These are phyloP conservation scores for Yarrowia porcina DNA, from an alignment of 805 yeast genomes.

Conservation along the genomic window DNA sequence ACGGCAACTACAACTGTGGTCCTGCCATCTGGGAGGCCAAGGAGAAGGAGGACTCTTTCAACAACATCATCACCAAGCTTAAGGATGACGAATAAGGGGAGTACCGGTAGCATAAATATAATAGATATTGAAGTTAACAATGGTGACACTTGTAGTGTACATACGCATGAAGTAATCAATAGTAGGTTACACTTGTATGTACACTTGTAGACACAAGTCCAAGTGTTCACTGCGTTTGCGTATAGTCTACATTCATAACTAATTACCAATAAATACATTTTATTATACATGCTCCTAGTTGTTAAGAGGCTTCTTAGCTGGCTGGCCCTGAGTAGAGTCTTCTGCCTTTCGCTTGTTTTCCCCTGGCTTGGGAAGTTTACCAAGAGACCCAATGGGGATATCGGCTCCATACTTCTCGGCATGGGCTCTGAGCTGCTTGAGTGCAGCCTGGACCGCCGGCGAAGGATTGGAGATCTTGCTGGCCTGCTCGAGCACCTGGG, in stretches of 20 bases:
- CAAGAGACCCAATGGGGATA: constrained; percentile 21
- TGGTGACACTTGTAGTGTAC: too few species aligned
- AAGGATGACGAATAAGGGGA: not conserved
- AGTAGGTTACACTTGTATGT: too few species aligned
- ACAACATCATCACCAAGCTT: constrained; percentile 51
- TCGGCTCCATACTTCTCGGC: constrained; percentile 29
- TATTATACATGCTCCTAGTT: constrained; percentile 14
- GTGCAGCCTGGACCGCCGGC: constrained; percentile 37
- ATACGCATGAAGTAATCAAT: too few species aligned
- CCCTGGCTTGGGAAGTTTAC: constrained; percentile 21
- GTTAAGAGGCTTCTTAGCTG: constrained; percentile 13
- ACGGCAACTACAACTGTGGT: constrained; percentile 93
- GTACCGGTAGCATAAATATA: constrained; percentile 3
- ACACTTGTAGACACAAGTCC: too few species aligned
- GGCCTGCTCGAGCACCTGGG: constrained; percentile 39
- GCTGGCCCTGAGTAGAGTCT: constrained; percentile 7
- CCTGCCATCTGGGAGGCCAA: constrained; percentile 88
- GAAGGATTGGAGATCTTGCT: constrained; percentile 40
- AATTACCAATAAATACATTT: constrained; percentile 21
- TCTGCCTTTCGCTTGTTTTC: constrained; percentile 22
- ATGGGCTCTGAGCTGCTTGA: constrained; percentile 39
- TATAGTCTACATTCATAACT: too few species aligned
- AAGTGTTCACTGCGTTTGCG: too few species aligned
- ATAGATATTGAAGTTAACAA: not conserved
- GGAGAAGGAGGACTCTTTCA: constrained; percentile 82